These are phyloP conservation scores for Pseudogymnoascus sp. DNA, from an alignment of 2,329 filamentous ascomycete genomes.

Conservation along the genomic window DNA sequence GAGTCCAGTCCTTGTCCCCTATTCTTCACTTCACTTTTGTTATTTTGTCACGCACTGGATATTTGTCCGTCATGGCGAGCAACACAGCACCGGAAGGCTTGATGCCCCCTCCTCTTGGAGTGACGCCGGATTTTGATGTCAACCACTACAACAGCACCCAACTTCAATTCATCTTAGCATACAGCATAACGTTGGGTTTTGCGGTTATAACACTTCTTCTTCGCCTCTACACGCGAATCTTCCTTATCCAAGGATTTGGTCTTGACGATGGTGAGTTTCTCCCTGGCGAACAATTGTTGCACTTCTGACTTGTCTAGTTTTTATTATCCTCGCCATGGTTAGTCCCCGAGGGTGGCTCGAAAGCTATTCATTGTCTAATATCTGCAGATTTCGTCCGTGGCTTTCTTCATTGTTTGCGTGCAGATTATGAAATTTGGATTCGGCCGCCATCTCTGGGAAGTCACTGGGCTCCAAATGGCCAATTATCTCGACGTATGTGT, in stretches of 20 bases:
- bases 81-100: constrained; percentile 4
- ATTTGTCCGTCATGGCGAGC: not conserved
- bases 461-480: not conserved
- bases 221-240: not conserved
- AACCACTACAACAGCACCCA: not conserved
- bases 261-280: constrained; percentile 1
- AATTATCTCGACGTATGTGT: constrained; percentile 2
- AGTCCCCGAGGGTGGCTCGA: not conserved
- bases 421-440: constrained; percentile 2
- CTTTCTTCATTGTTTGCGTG: constrained; percentile 1
- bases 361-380: not conserved
- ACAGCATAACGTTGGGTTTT: not conserved
- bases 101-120: constrained; percentile 1
- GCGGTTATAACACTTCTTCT: not conserved
- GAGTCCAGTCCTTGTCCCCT: not conserved
- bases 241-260: not conserved
- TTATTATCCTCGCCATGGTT: constrained; percentile 7
- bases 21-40: not conserved
- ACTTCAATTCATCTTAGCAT: not conserved
- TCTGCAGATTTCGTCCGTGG: not conserved
- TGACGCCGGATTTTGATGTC: not conserved
- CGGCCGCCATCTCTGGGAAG: constrained; percentile 1
- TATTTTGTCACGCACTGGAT: not conserved
- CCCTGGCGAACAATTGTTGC: not conserved
- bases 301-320: not conserved